These are phyloP conservation scores for Geosmithia morbida DNA, from an alignment of 2,329 filamentous ascomycete genomes.

Conservation along the genomic window DNA sequence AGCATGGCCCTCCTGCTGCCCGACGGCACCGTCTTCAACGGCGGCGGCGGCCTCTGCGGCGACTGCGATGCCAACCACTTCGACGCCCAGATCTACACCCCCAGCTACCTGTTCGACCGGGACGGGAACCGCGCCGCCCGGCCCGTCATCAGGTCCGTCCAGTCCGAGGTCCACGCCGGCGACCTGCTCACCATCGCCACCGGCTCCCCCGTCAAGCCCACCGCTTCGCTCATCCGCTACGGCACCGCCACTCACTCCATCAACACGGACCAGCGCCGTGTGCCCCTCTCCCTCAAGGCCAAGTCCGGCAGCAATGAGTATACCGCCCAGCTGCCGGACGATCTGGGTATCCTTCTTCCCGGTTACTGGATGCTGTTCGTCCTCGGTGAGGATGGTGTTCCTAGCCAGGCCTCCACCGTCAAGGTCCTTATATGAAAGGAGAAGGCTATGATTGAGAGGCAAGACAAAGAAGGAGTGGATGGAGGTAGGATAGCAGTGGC, in stretches of 20 bases:
- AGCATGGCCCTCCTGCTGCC: slow-evolving; percentile 30
- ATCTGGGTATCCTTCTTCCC: neutral
- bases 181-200: slow-evolving; percentile 6
- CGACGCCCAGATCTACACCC: slow-evolving; percentile 25
- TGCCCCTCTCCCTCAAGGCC: slow-evolving; percentile 21
- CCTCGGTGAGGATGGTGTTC: neutral
- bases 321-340: neutral
- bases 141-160: slow-evolving; percentile 24
- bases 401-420: neutral
- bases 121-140: slow-evolving; percentile 23
- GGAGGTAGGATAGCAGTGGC: too few relatives aligned
- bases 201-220: slow-evolving; percentile 5
- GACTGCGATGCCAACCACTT: neutral
- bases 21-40: slow-evolving; percentile 33
- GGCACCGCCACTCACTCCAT: slow-evolving; percentile 38
- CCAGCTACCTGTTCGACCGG: slow-evolving; percentile 36
- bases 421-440: neutral
- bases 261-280: slow-evolving; percentile 42
- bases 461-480: too few relatives aligned
- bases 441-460: too few relatives aligned
- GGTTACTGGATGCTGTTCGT: slow-evolving; percentile 1
- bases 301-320: neutral
- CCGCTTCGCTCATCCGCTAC: slow-evolving; percentile 26
- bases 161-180: slow-evolving; percentile 6
- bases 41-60: slow-evolving; percentile 38